A percentile compares a stretch with the other conserved stretches of the same genome.
Conservation (phyloP, 495 filamentous ascomycete species). For the Penicillium odoratum region DNA sequence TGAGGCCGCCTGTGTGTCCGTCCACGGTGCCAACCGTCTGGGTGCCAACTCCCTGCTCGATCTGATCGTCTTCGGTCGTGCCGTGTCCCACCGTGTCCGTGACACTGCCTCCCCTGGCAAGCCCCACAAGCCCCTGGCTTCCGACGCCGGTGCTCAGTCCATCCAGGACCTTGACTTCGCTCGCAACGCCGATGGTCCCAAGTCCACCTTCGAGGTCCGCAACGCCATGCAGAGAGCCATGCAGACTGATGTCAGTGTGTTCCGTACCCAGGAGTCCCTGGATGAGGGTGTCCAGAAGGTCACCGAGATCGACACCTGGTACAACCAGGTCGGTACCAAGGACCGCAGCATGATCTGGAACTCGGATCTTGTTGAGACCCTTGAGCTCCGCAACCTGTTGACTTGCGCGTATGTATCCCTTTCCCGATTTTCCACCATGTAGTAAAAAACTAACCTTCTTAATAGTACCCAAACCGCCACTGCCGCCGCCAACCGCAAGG, state of each 20-base stretch:
- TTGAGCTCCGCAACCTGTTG: constrained; percentile 88
- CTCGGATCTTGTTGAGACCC: constrained; percentile 91
- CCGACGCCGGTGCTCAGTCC: constrained; percentile 81
- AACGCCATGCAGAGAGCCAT: constrained; percentile 96
- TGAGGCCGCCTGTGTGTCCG: constrained; percentile 95
- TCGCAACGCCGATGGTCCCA: constrained; percentile 79
- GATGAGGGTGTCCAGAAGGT: constrained; percentile 86
- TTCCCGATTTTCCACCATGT: too few relatives aligned
- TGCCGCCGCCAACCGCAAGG: constrained; percentile 84
- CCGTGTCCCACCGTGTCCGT: constrained; percentile 92
- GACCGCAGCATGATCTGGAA: constrained; percentile 99
- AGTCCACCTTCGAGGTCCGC: constrained; percentile 82
- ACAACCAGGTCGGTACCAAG: constrained; percentile 83
- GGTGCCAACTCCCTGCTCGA: constrained; percentile 98
- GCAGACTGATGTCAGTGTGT: constrained; percentile 95
- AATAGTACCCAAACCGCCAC: constrained; percentile 77
- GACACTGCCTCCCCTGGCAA: constrained; percentile 82
- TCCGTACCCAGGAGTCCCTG: constrained; percentile 88
- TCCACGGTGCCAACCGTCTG: constrained; percentile 96
- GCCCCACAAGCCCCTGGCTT: constrained; percentile 70
- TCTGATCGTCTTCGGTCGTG: constrained; percentile 94
- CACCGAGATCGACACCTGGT: constrained; percentile 75
- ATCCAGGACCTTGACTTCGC: constrained; percentile 85
- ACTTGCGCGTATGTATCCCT: constrained; percentile 79
- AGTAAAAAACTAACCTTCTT: constrained; percentile 7